These are phyloP conservation scores for Trichoderma cornu-damae DNA, from an alignment of 2,329 filamentous ascomycete species.

Conservation along the genomic window DNA sequence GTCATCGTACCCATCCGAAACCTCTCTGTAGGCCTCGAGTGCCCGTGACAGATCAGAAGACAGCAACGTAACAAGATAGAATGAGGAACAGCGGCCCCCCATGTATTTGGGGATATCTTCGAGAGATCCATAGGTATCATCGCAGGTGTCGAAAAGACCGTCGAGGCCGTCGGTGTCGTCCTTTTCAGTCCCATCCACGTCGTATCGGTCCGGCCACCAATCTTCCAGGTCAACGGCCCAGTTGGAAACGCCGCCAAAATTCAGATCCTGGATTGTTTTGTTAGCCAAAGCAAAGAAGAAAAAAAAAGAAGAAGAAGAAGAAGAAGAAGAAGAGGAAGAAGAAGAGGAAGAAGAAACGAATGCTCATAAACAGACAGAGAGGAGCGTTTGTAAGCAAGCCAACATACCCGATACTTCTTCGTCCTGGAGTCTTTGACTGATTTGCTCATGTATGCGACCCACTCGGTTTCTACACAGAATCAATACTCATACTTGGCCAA, in stretches of 20 bases:
- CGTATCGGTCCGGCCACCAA: not conserved
- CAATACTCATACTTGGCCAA: conserved; percentile 14
- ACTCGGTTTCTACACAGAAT: conserved; percentile 21
- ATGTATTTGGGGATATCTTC: not conserved
- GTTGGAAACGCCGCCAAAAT: conserved; percentile 23
- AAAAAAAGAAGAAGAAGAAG: no score
- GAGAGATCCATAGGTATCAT: not conserved
- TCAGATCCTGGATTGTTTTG: conserved; percentile 8
- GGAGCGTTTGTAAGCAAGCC: not conserved
- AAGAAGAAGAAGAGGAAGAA: no score
- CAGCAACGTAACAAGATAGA: not conserved
- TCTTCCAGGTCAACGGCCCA: conserved; percentile 24
- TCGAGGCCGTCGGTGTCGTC: not conserved
- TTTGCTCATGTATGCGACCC: conserved; percentile 23
- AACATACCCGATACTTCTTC: conserved; percentile 9
- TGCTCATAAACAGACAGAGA: no score
- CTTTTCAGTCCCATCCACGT: not conserved
- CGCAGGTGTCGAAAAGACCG: not conserved
- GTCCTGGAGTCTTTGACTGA: conserved; percentile 13
- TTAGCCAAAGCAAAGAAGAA: no score
- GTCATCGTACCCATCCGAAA: not conserved
- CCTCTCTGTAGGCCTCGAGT: not conserved
- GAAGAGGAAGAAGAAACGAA: no score
- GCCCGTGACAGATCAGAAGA: not conserved
- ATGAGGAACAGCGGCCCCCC: not conserved